A percentile compares a stretch with the other conserved stretches of the same genome.
Evolutionary conservation across 2,329 filamentous ascomycete species (phyloP).

Genomic region (Emergomyces africanus): DNA sequence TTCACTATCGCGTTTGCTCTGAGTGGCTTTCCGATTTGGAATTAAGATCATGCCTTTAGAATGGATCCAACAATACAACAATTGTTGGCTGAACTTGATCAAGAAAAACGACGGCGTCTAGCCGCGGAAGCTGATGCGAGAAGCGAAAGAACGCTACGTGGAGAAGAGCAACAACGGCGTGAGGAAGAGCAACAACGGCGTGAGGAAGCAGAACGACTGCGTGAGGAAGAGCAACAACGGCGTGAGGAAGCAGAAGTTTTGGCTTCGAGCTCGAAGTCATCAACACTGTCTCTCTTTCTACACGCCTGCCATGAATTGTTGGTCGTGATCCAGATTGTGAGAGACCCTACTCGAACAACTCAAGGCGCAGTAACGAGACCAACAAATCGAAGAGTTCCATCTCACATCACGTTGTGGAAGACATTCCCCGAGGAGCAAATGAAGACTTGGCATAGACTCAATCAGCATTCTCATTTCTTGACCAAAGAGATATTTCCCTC

Average conservation of each 20-base stretch:
- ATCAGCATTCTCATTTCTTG: constrained; percentile 4
- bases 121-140: no score
- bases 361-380: constrained; percentile 9
- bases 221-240: neutral
- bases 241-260: neutral
- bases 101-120: no score
- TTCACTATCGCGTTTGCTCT: neutral
- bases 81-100: neutral
- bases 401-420: constrained; percentile 7
- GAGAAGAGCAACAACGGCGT: no score
- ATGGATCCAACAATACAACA: neutral
- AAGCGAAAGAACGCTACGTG: no score
- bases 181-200: constrained; percentile 16
- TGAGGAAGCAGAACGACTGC: neutral
- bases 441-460: constrained; percentile 5
- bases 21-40: neutral
- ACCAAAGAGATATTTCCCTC: constrained; percentile 5
- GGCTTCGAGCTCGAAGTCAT: neutral
- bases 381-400: constrained; percentile 6
- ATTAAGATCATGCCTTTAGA: neutral
- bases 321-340: constrained; percentile 5
- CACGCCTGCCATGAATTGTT: constrained; percentile 8
- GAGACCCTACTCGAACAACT: constrained; percentile 9
- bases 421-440: constrained; percentile 4
- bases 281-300: constrained; percentile 4